phyloP scores from a whole-genome alignment of 495 filamentous ascomycete genomes.

The Parathielavia appendiculata region DNA sequence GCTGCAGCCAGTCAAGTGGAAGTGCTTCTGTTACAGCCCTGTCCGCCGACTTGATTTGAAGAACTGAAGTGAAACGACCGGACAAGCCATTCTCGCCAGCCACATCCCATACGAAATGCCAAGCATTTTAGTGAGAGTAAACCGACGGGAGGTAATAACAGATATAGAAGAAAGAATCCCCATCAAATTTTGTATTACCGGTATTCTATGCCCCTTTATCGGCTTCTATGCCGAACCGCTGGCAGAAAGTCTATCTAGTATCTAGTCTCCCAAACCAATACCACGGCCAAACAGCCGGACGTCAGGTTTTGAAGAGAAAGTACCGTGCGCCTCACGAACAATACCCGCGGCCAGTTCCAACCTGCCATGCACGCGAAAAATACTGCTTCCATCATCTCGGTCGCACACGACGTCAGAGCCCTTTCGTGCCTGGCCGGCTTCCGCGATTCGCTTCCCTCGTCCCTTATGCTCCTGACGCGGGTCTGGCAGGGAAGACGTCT shows the following conservation, averaged over 20 bases:
- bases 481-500: constrained; percentile 34
- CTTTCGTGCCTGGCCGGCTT: background rate
- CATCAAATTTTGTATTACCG: constrained; percentile 8
- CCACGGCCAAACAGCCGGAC: too few species aligned
- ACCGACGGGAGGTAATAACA: too few species aligned
- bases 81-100: too few species aligned
- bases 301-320: too few species aligned
- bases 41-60: too few species aligned
- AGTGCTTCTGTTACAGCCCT: background rate
- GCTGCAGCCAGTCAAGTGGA: constrained; percentile 1
- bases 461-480: constrained; percentile 4
- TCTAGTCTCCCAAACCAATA: background rate
- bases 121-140: too few species aligned
- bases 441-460: background rate
- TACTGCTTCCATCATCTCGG: background rate
- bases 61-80: too few species aligned
- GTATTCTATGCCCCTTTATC: constrained; percentile 10
- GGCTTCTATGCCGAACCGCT: constrained; percentile 7
- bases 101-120: too few species aligned
- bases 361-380: too few species aligned
- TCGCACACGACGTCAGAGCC: background rate
- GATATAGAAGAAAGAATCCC: too few species aligned
- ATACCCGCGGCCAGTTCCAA: too few species aligned
- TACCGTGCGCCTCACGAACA: background rate
- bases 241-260: constrained; percentile 3